phyloP scores from a whole-genome alignment of 345 rosid genomes.

The Firmiana major region DNA sequence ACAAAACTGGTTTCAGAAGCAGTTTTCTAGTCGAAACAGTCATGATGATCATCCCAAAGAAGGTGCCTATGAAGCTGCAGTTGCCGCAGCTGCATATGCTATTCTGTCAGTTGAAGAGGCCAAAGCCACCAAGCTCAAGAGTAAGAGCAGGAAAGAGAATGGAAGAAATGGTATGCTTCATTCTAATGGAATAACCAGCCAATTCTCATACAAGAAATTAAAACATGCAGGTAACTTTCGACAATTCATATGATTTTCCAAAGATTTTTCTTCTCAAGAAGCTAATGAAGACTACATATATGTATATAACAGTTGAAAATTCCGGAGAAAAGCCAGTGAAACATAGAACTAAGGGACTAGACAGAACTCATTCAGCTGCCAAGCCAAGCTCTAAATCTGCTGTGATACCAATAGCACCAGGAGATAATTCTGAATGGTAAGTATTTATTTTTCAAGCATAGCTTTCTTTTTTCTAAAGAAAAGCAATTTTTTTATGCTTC shows the following conservation, averaged over 20 bases:
- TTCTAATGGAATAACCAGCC: slow-evolving; percentile 2
- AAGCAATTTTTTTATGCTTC: too few species aligned
- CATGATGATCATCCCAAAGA: slow-evolving; percentile 16
- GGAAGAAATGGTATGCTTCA: neutral
- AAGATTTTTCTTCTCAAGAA: neutral
- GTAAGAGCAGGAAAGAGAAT: neutral
- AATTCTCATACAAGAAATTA: slow-evolving; percentile 16
- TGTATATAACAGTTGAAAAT: slow-evolving; percentile 3
- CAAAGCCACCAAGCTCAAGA: slow-evolving; percentile 1
- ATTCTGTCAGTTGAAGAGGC: slow-evolving; percentile 28
- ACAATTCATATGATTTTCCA: neutral
- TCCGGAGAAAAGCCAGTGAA: slow-evolving; percentile 5
- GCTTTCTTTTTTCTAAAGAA: too few species aligned
- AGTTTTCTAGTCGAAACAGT: neutral
- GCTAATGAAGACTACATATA: neutral
- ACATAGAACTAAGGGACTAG: neutral
- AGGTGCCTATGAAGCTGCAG: slow-evolving; percentile 21
- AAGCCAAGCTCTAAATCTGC: slow-evolving; percentile 13
- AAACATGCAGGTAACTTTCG: slow-evolving; percentile 15
- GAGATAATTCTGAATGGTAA: slow-evolving; percentile 16
- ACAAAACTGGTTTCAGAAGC: slow-evolving; percentile 14
- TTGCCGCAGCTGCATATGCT: slow-evolving; percentile 35
- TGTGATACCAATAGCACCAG: slow-evolving; percentile 4
- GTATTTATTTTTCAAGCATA: neutral
- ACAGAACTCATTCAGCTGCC: slow-evolving; percentile 3